These are phyloP conservation scores for Colletotrichum sp. DNA, from an alignment of 2,329 filamentous ascomycete genomes.

Conservation along the genomic window DNA sequence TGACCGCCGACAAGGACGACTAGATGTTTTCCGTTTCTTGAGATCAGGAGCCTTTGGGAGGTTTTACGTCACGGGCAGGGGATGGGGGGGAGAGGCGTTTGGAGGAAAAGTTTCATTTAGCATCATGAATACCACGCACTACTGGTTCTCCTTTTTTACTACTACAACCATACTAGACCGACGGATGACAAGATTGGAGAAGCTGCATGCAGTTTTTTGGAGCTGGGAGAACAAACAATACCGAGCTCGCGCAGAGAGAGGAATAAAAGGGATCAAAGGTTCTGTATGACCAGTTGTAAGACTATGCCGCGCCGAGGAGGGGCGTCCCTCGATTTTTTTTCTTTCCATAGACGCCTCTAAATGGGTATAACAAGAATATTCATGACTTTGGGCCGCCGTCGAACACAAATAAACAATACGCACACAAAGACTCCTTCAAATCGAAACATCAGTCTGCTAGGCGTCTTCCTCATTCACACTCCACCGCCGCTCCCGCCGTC, in stretches of 20 bases:
- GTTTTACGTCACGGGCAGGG: neutral
- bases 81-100: neutral
- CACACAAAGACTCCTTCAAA: neutral
- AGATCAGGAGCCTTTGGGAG: neutral
- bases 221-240: neutral
- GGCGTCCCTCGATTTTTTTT: neutral
- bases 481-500: neutral
- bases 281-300: slow-evolving; percentile 2
- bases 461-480: slow-evolving; percentile 1
- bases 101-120: neutral
- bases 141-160: neutral
- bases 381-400: neutral
- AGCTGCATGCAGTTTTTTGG: neutral
- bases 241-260: too few species aligned
- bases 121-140: slow-evolving; percentile 9
- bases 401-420: neutral
- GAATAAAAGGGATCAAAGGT: neutral
- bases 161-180: neutral
- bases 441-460: neutral
- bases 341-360: slow-evolving; percentile 8
- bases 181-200: neutral
- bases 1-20: slow-evolving; percentile 63
- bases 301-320: neutral
- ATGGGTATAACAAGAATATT: slow-evolving; percentile 21
- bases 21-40: slow-evolving; percentile 26